Conservation (phyloP, 208 protist species). For the Trypanosoma boissoni region DNA sequence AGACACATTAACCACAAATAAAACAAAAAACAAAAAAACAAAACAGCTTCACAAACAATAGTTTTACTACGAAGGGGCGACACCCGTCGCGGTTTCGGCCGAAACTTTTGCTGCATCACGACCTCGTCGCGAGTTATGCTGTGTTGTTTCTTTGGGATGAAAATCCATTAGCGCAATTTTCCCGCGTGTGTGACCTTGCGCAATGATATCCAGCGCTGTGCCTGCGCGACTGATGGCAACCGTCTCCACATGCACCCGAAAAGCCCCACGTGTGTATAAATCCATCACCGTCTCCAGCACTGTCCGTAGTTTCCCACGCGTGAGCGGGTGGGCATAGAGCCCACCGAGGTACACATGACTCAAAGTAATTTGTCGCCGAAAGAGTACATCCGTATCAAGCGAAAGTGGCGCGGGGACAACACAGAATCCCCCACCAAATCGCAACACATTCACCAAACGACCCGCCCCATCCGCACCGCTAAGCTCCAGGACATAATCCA, state of each 20-base stretch:
- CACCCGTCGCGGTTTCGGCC: no score
- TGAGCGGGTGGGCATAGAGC: constrained; percentile 29
- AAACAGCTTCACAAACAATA: no score
- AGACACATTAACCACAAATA: no score
- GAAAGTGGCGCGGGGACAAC: constrained; percentile 40
- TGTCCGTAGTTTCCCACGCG: constrained; percentile 37
- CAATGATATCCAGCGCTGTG: constrained; percentile 42
- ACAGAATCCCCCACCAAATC: constrained; percentile 70
- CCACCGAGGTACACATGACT: constrained; percentile 60
- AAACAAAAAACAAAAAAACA: no score
- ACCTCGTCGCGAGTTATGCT: no score
- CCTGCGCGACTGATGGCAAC: constrained; percentile 40
- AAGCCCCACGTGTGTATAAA: constrained; percentile 52
- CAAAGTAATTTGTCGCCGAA: constrained; percentile 53
- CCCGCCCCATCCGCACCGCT: constrained; percentile 34
- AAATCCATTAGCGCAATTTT: constrained; percentile 69
- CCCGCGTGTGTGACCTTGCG: constrained; percentile 45
- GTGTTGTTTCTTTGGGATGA: constrained; percentile 34
- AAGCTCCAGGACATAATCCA: constrained; percentile 80
- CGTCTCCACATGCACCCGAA: constrained; percentile 42
- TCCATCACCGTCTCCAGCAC: constrained; percentile 35
- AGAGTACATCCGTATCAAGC: constrained; percentile 31
- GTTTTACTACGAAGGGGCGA: no score
- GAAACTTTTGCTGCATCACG: no score
- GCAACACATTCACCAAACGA: constrained; percentile 40